phyloP scores from a whole-genome alignment of 495 filamentous ascomycete species.

The Podospora bellae-mahoneyi region DNA sequence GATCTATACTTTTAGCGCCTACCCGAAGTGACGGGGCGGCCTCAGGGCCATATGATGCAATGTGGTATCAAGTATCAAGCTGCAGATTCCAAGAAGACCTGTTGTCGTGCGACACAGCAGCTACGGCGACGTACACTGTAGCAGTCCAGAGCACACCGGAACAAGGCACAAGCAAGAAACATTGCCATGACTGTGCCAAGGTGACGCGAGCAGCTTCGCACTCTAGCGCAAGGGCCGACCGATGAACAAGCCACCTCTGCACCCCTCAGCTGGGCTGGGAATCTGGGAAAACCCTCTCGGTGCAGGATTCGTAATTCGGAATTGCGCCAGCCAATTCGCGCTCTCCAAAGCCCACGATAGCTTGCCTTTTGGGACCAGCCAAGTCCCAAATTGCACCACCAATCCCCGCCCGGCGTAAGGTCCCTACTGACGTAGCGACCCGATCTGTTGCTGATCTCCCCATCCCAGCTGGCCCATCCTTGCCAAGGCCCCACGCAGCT shows the following conservation, averaged over 20 bases:
- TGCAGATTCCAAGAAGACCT: background rate
- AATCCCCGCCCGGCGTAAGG: constrained; percentile 4
- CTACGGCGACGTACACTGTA: background rate
- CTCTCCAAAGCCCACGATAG: background rate
- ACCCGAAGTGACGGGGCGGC: constrained; percentile 7
- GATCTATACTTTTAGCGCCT: constrained; percentile 9
- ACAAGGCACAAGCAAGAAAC: background rate
- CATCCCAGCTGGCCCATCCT: constrained; percentile 15
- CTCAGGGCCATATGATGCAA: constrained; percentile 16
- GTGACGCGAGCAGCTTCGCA: constrained; percentile 4
- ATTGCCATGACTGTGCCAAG: background rate
- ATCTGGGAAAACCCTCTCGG: background rate
- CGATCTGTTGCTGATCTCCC: constrained; percentile 12
- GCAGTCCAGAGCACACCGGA: background rate
- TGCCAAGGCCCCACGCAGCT: constrained; percentile 1
- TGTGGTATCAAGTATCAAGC: background rate
- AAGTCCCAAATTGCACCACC: constrained; percentile 7
- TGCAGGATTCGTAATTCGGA: background rate
- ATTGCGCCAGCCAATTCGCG: background rate
- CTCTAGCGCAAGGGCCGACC: background rate
- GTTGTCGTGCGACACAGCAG: background rate
- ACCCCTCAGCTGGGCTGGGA: constrained; percentile 14
- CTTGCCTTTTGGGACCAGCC: constrained; percentile 3
- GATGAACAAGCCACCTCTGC: constrained; percentile 16
- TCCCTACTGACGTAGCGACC: constrained; percentile 23